phyloP scores from a whole-genome alignment of 2,329 filamentous ascomycete genomes.

The Aspergillus flavus region DNA sequence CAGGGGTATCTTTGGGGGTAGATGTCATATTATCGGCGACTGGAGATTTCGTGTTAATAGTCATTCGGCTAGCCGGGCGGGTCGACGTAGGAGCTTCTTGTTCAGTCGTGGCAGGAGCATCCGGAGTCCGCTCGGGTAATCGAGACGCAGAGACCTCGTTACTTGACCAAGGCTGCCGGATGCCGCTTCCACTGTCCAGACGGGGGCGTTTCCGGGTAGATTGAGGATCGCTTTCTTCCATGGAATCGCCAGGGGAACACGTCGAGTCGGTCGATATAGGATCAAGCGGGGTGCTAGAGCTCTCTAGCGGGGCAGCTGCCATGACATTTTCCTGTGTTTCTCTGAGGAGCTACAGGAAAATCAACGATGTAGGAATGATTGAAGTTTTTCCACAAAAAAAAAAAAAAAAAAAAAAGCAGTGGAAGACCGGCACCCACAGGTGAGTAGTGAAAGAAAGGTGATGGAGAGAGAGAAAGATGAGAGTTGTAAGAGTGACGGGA shows the following conservation, averaged over 20 bases:
- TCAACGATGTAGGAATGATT: background rate
- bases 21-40: conserved; percentile 23
- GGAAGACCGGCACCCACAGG: background rate
- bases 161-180: conserved; percentile 37
- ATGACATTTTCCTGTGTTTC: conserved; percentile 44
- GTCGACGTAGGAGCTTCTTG: conserved; percentile 32
- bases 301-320: conserved; percentile 50
- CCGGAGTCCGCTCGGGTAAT: conserved; percentile 24
- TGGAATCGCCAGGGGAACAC: conserved; percentile 35
- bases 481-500: conserved; percentile 6
- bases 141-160: conserved; percentile 25
- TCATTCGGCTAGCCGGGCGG: conserved; percentile 48
- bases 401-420: background rate
- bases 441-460: conserved; percentile 4
- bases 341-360: conserved; percentile 6
- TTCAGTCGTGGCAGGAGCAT: conserved; percentile 32
- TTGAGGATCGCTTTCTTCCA: conserved; percentile 44
- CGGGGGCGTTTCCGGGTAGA: conserved; percentile 51
- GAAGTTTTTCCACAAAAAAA: background rate
- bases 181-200: conserved; percentile 47
- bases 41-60: conserved; percentile 51
- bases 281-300: conserved; percentile 45
- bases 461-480: conserved; percentile 1
- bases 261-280: conserved; percentile 33
- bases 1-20: conserved; percentile 14